A percentile compares a stretch with the other conserved stretches of the same genome.
Conservation (phyloP, 2,329 filamentous ascomycete genomes). For the Fusarium domesticum region DNA sequence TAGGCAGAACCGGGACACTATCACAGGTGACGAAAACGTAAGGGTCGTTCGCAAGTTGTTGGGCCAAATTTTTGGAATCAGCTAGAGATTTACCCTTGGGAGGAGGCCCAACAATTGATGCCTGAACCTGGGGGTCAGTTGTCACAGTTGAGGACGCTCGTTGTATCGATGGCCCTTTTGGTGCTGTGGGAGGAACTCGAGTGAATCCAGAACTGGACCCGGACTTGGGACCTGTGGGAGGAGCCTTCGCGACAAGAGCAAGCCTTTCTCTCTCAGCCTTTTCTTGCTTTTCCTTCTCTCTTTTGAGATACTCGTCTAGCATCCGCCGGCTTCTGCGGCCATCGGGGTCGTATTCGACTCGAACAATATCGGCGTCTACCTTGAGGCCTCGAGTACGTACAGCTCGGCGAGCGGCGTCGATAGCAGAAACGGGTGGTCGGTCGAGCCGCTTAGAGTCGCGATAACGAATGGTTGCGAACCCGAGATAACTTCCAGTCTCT, state of each 20-base stretch:
- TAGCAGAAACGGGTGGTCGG: constrained; percentile 57
- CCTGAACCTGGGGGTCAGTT: constrained; percentile 29
- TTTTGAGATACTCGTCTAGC: constrained; percentile 70
- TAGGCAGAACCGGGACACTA: constrained; percentile 80
- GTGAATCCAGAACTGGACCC: constrained; percentile 29
- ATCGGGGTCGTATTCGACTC: constrained; percentile 85
- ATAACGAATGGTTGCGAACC: constrained; percentile 89
- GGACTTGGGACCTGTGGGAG: constrained; percentile 40
- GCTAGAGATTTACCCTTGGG: constrained; percentile 46
- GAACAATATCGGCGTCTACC: constrained; percentile 73
- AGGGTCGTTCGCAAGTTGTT: constrained; percentile 71
- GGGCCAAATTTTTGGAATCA: constrained; percentile 64
- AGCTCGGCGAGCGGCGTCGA: constrained; percentile 77
- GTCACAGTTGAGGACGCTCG: constrained; percentile 34
- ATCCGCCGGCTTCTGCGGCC: constrained; percentile 77
- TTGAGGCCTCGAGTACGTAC: constrained; percentile 73
- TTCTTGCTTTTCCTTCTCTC: constrained; percentile 61
- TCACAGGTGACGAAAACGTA: constrained; percentile 88
- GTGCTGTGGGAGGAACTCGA: constrained; percentile 73
- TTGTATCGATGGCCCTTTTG: constrained; percentile 73
- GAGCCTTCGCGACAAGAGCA: constrained; percentile 33
- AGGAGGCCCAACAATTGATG: constrained; percentile 28
- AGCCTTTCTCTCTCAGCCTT: constrained; percentile 47
- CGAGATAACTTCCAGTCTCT: constrained; percentile 87
- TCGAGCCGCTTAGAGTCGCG: constrained; percentile 61